Evolutionary conservation across 768 basidiomycete genomes (phyloP).

Genomic region (Suillus fuscotomentosus): DNA sequence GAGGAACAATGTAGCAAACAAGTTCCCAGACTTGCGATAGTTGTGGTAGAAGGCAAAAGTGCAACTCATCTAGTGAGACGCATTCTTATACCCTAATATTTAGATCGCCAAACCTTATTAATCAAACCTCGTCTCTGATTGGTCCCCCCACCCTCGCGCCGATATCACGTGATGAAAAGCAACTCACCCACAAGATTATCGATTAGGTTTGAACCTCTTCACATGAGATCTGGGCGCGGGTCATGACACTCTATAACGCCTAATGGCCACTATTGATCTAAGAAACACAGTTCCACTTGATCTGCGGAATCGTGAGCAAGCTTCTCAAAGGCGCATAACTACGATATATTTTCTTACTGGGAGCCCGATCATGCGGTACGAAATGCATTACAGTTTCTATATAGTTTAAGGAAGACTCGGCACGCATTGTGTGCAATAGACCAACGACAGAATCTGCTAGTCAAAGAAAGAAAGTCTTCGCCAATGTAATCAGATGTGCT

Average conservation of each 20-base stretch:
- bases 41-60: slow-evolving; percentile 16
- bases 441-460: neutral
- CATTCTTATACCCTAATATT: slow-evolving; percentile 4
- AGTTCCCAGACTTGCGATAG: slow-evolving; percentile 11
- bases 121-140: slow-evolving; percentile 5
- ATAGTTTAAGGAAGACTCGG: neutral
- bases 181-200: neutral
- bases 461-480: neutral
- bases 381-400: neutral
- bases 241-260: neutral
- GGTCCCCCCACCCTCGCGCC: slow-evolving; percentile 5
- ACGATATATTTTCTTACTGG: neutral
- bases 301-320: neutral
- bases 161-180: slow-evolving; percentile 12
- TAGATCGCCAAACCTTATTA: slow-evolving; percentile 4
- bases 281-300: neutral
- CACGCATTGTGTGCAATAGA: neutral
- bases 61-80: neutral
- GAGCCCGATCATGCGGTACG: neutral
- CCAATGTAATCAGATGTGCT: neutral
- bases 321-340: neutral
- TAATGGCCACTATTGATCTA: neutral
- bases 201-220: neutral
- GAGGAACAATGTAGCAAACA: slow-evolving; percentile 1
- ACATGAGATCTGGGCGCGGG: neutral